Evolutionary conservation across 2,329 filamentous ascomycete genomes (phyloP).

Genomic region (Colletotrichum truncatum): DNA sequence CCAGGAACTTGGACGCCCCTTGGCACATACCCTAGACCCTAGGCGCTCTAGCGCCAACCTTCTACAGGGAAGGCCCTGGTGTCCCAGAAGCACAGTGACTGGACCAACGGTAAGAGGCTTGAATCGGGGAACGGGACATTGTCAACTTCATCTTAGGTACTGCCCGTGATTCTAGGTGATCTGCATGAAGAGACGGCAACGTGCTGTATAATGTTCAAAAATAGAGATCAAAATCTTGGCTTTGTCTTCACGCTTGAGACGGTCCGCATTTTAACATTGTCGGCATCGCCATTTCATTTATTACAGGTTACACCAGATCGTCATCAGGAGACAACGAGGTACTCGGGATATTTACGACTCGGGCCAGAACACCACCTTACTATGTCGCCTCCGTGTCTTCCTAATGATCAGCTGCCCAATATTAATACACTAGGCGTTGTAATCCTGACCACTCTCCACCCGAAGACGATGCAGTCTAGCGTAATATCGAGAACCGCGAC

Average conservation of each 20-base stretch:
- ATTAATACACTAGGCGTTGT: background rate
- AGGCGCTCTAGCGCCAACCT: background rate
- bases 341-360: background rate
- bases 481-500: background rate
- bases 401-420: conserved; percentile 3
- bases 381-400: background rate
- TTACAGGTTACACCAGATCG: background rate
- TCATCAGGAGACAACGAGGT: background rate
- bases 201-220: background rate
- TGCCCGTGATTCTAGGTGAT: background rate
- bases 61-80: background rate
- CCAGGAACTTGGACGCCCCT: background rate
- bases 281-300: background rate
- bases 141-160: background rate
- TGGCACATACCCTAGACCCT: background rate
- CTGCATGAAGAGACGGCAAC: background rate
- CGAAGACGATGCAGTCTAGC: background rate
- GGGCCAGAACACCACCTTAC: background rate
- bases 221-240: background rate
- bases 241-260: background rate
- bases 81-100: background rate
- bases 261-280: background rate
- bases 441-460: background rate
- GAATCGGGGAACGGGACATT: background rate
- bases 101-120: background rate